phyloP scores from a whole-genome alignment of 164 flowering plant genomes.

The Magnolia changhungtana region DNA sequence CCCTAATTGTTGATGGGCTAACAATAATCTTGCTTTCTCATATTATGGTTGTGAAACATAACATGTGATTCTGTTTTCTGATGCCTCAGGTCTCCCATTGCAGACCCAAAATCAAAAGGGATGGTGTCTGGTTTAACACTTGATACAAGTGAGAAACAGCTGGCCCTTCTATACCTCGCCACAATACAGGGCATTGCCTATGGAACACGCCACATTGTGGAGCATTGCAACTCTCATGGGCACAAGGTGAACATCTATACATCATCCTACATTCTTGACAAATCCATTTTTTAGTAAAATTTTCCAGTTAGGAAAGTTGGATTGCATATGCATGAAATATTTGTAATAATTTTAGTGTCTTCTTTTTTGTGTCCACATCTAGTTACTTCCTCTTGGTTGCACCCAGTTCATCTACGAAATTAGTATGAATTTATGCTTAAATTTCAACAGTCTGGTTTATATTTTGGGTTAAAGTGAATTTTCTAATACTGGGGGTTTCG shows the following conservation, averaged over 20 bases:
- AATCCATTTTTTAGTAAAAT: not conserved
- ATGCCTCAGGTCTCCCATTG: slow-evolving; percentile 83
- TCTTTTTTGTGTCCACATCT: too few species aligned
- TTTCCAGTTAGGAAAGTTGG: not conserved
- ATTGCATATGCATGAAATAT: too few species aligned
- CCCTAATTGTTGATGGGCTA: too few species aligned
- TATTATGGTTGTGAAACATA: slow-evolving; percentile 7
- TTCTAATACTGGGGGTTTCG: too few species aligned
- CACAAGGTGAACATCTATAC: slow-evolving; percentile 59
- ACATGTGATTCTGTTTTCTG: slow-evolving; percentile 5
- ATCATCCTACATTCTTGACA: not conserved
- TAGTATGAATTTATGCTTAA: too few species aligned
- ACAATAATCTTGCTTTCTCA: not conserved
- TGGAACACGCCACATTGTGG: slow-evolving; percentile 96
- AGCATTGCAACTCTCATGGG: slow-evolving; percentile 93
- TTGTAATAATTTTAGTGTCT: too few species aligned
- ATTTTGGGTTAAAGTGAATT: too few species aligned
- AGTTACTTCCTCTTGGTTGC: too few species aligned
- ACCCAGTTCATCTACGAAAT: too few species aligned
- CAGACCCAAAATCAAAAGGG: slow-evolving; percentile 90
- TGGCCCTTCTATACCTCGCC: slow-evolving; percentile 86
- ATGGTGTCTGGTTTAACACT: slow-evolving; percentile 74
- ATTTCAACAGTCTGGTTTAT: too few species aligned
- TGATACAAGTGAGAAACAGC: slow-evolving; percentile 82
- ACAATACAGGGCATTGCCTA: slow-evolving; percentile 88